Evolutionary conservation across 2,329 filamentous ascomycete species (phyloP), one percentile per base, ranked within the genome.

Genomic region (Curvularia sp.): DNA sequence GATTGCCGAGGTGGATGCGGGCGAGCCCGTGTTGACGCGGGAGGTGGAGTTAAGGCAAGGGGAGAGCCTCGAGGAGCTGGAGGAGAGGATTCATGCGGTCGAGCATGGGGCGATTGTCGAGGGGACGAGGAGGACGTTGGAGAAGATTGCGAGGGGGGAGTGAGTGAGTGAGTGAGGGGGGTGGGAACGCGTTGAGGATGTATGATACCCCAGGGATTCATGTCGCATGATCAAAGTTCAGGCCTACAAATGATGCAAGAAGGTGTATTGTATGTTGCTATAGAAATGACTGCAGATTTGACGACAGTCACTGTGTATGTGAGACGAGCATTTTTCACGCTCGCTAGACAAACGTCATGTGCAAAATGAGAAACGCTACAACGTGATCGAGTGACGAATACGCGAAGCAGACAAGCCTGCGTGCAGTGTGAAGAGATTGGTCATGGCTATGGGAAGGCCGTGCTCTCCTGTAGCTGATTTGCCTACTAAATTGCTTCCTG

Each of bases 21-120:
- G 93, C 2, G 81, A 85, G 63, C 88, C 91, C 9, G 89, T 96
- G 67, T 71, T 93, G 60, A 84, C 88, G 1, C 77, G 83, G 63
- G 89, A 93, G 77, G 86, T 97, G 23, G 82, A 86, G 55, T 79
- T 85, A 59, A 87, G 84, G 64, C 83, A 84, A 58, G 80, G 79
- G 0, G 81, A 85, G 47, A 57, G 81, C 23, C 70, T 94, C 55
- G 83, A 87, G 32, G 83, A 84, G 49, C 81, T 97, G 27, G 84
- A 92, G 77, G 80, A 85, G 69, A 87, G 87, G 73, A 90, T 97
- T 61, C 92, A 97, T 76, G 77, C 78, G 19, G 82, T 87, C 28
- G 93, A 97, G 80, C 92, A 94, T 80, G 82, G 84, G 62, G 78
- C 93, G 65, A 92, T 97, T 68, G 88, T 96, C 27, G 85, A 91